phyloP scores from a whole-genome alignment of 1,284 basidiomycete genomes.

The Tilletia setariae region DNA sequence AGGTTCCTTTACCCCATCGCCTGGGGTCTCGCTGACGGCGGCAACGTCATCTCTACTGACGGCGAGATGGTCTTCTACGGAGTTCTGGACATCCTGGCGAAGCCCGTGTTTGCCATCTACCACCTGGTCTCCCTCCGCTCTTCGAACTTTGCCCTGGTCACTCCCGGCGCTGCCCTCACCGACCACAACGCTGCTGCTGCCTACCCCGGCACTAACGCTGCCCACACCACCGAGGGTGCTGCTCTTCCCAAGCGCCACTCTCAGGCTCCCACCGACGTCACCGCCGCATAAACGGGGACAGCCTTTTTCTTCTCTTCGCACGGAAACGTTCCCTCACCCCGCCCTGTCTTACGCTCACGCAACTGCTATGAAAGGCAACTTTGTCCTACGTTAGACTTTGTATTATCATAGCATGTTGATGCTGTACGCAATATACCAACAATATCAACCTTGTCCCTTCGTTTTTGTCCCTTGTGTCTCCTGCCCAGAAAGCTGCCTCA shows the following conservation, averaged over 20 bases:
- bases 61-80: constrained; percentile 63
- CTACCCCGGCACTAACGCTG: not conserved
- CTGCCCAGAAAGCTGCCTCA: too few relatives aligned
- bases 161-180: not conserved
- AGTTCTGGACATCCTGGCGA: constrained; percentile 62
- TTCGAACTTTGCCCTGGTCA: constrained; percentile 39
- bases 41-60: constrained; percentile 59
- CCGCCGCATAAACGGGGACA: not conserved
- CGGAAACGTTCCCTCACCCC: not conserved
- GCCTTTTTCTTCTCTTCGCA: not conserved
- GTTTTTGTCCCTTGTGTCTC: too few relatives aligned
- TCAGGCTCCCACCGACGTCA: not conserved
- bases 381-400: too few relatives aligned
- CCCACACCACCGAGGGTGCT: not conserved
- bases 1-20: constrained; percentile 59
- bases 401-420: too few relatives aligned
- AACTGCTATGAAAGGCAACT: too few relatives aligned
- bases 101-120: constrained; percentile 50
- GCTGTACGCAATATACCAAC: too few relatives aligned
- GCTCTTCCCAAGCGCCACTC: constrained; percentile 13
- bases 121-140: constrained; percentile 39
- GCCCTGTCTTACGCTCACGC: too few relatives aligned
- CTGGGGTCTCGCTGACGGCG: constrained; percentile 60
- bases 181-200: not conserved
- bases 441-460: too few relatives aligned